phyloP scores from a whole-genome alignment of 768 basidiomycete species.

The Auriscalpium orientale region DNA sequence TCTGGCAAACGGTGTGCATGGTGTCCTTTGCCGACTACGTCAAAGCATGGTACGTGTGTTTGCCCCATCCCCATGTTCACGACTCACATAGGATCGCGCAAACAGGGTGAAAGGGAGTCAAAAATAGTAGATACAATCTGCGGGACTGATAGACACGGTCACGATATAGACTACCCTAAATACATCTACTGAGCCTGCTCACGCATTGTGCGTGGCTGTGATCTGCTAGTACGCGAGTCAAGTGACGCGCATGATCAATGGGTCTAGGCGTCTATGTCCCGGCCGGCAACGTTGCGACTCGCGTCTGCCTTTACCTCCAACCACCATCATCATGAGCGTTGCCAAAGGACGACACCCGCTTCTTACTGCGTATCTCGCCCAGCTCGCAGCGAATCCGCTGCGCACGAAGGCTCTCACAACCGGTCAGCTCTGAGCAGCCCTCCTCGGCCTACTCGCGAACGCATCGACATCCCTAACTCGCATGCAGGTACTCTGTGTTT shows the following conservation, averaged over 20 bases:
- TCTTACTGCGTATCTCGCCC: conserved; percentile 60
- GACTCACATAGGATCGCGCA: background rate
- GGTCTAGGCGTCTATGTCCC: too few species aligned
- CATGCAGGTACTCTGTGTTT: conserved; percentile 30
- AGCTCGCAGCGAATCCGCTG: conserved; percentile 62
- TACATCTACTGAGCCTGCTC: background rate
- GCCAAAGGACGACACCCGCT: conserved; percentile 35
- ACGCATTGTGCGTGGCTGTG: background rate
- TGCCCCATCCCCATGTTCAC: background rate
- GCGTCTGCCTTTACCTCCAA: background rate
- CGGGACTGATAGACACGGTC: background rate
- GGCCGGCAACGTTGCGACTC: too few species aligned
- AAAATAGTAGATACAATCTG: background rate
- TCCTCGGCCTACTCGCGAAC: background rate
- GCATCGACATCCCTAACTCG: background rate
- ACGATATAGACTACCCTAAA: background rate
- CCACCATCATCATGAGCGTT: conserved; percentile 14
- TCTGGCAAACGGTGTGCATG: conserved; percentile 99
- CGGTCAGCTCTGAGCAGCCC: conserved; percentile 37
- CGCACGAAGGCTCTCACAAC: conserved; percentile 77
- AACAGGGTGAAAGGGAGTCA: conserved; percentile 41
- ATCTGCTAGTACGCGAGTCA: background rate
- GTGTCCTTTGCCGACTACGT: conserved; percentile 97
- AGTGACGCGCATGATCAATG: background rate
- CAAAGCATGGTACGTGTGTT: conserved; percentile 58